phyloP scores from a whole-genome alignment of 2,329 filamentous ascomycete genomes.

The Penicillium sp. region DNA sequence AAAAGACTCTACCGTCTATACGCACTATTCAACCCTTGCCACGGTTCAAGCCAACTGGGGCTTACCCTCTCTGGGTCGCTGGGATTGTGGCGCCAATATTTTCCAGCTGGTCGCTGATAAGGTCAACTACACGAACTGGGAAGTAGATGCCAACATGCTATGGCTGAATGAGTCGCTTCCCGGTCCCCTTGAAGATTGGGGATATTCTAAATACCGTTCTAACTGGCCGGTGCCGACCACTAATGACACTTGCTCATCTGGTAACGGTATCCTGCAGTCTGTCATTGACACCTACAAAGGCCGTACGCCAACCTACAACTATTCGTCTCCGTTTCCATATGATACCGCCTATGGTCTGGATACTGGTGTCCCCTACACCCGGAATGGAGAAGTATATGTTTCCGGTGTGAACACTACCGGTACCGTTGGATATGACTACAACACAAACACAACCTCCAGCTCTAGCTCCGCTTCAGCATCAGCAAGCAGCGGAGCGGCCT shows the following conservation, averaged over 20 bases:
- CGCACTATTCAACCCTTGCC: constrained; percentile 69
- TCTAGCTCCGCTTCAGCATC: background rate
- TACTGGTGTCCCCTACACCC: background rate
- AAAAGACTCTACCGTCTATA: constrained; percentile 68
- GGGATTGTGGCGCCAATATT: constrained; percentile 71
- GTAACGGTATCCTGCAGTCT: constrained; percentile 33
- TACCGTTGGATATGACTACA: background rate
- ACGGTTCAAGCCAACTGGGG: constrained; percentile 71
- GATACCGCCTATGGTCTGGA: constrained; percentile 2
- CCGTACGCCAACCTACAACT: constrained; percentile 32
- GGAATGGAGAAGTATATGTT: constrained; percentile 1
- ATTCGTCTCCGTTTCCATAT: constrained; percentile 30
- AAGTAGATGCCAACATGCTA: constrained; percentile 42
- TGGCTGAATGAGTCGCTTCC: constrained; percentile 58
- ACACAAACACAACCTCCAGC: background rate
- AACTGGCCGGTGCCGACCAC: constrained; percentile 36
- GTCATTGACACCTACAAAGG: constrained; percentile 34
- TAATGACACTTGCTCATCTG: constrained; percentile 33
- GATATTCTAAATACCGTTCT: constrained; percentile 23
- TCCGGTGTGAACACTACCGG: constrained; percentile 5
- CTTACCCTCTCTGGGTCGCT: constrained; percentile 68
- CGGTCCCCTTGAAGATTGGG: constrained; percentile 39
- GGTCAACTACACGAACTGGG: constrained; percentile 57
- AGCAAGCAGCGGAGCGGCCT: background rate
- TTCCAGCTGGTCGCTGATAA: constrained; percentile 60